Evolutionary conservation across 495 filamentous ascomycete species (phyloP).

Genomic region (Rostrohypoxylon terebratum): DNA sequence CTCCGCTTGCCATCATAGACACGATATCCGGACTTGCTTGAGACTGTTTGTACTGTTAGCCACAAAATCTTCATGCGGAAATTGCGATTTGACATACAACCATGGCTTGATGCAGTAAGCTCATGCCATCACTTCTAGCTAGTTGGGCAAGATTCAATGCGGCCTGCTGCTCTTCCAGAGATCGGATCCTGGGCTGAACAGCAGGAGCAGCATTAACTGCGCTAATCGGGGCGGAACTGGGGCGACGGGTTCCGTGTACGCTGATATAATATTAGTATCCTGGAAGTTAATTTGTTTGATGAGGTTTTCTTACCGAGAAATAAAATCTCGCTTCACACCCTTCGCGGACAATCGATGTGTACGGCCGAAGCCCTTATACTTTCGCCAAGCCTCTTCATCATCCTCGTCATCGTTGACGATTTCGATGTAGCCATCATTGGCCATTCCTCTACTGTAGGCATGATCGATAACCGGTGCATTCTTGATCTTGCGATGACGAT

Average conservation of each 20-base stretch:
- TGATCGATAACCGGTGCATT: conserved; percentile 58
- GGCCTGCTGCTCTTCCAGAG: conserved; percentile 62
- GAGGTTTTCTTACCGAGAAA: conserved; percentile 59
- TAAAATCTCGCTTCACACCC: conserved; percentile 84
- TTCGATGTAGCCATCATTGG: conserved; percentile 84
- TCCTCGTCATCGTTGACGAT: conserved; percentile 71
- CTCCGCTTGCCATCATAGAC: conserved; percentile 52
- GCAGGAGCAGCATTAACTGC: conserved; percentile 41
- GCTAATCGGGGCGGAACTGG: conserved; percentile 6
- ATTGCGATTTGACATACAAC: conserved; percentile 52
- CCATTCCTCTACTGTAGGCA: conserved; percentile 67
- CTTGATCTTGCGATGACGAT: conserved; percentile 66
- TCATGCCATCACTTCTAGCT: conserved; percentile 46
- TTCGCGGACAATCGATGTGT: conserved; percentile 75
- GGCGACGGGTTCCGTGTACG: conserved; percentile 48
- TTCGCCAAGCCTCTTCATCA: conserved; percentile 62
- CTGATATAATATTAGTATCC: conserved; percentile 43
- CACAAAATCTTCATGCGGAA: conserved; percentile 1
- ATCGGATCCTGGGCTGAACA: conserved; percentile 22
- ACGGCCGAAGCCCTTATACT: conserved; percentile 64
- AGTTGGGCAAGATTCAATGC: conserved; percentile 68
- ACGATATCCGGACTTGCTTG: conserved; percentile 52
- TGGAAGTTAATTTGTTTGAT: not conserved
- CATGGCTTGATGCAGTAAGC: conserved; percentile 56
- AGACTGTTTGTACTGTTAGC: conserved; percentile 47